Conservation (phyloP, 108 stramenopile genomes). For the Cyclostephanos tholiformis region DNA sequence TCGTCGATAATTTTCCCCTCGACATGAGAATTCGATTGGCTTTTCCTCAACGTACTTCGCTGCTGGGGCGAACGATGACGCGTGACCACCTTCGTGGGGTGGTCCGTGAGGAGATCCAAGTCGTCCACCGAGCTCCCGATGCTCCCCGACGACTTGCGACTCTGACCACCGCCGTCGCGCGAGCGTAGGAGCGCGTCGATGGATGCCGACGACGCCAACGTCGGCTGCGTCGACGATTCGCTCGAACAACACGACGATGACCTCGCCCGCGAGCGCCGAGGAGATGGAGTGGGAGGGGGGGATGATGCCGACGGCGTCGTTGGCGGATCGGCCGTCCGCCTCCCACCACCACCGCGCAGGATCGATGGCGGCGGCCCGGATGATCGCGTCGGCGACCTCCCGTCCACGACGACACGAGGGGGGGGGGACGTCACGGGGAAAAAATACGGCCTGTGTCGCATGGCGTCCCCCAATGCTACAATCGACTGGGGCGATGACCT, state of each 20-base stretch:
- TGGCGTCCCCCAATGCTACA: too few species aligned
- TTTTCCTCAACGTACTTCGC: constrained; percentile 14
- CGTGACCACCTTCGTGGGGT: constrained; percentile 18
- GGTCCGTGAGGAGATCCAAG: constrained; percentile 7
- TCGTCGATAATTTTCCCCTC: constrained; percentile 14
- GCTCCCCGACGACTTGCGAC: neutral
- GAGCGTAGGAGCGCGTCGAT: constrained; percentile 23
- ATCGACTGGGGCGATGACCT: too few species aligned
- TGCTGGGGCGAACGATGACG: neutral
- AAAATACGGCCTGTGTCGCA: neutral
- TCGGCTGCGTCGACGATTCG: constrained; percentile 12
- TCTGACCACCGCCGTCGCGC: neutral
- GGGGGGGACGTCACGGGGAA: constrained; percentile 32
- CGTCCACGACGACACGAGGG: neutral
- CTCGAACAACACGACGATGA: neutral
- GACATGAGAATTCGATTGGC: constrained; percentile 35
- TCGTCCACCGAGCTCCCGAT: constrained; percentile 28
- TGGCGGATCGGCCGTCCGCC: too few species aligned
- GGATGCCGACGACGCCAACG: constrained; percentile 38
- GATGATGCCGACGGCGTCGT: too few species aligned
- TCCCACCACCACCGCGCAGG: constrained; percentile 1
- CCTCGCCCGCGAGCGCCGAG: neutral
- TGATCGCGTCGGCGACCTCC: neutral
- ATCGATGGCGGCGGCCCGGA: constrained; percentile 15
- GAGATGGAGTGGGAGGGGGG: too few species aligned